Base-by-base conservation (phyloP, 345 rosid species). In the Triadica sebifera region DNA sequence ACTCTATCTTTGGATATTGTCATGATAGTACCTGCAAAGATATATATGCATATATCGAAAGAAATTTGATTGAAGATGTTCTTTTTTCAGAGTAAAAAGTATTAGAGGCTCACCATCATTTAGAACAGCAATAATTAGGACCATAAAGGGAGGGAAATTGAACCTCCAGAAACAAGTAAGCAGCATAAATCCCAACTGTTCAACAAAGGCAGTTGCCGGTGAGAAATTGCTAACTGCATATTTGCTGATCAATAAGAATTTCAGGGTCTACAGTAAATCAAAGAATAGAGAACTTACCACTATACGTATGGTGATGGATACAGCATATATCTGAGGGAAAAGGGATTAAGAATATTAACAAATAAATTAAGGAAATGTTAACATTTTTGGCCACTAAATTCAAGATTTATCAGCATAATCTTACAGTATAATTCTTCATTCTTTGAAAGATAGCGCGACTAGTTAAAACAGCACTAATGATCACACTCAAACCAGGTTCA, bases 381-480 rank as follows among this genome's bases (percentile, higher is more conserved):
- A 6, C 59, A 46, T 68, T 61, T 51, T 16, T 6, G 34, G 63
- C 25, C 37, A 20, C 53, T 2, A 52, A 24, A 70, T 62, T 62
- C 62, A 25, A 46, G 41, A 6, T n/a, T 64, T 8, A 53, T 65
- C 38, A 16, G 4, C 20, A 71, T 7, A 3, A 29, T 38, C 71
- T 72, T 82, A 93, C 98, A 11, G 98, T 93, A 76, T 91, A 93
- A 72, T 93, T 91, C 84, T 93, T 93, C 98, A 93, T 91, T 71
- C 98, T 86, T 73, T 91, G 98, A 69, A 93, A 93, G 79, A 93
- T 93, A 37, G 98, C 96, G 70, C 98, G 91, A 84, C 98, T 93
- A 8, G 97, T 93, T 73, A 93, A 81, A 75, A 93, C 98, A 49
- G 97, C 98, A 77, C 97, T 91, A 58, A 91, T 91, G 75, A 93